Base-by-base conservation (phyloP, 2,329 filamentous ascomycete species). In the Colletotrichum tofieldiae region DNA sequence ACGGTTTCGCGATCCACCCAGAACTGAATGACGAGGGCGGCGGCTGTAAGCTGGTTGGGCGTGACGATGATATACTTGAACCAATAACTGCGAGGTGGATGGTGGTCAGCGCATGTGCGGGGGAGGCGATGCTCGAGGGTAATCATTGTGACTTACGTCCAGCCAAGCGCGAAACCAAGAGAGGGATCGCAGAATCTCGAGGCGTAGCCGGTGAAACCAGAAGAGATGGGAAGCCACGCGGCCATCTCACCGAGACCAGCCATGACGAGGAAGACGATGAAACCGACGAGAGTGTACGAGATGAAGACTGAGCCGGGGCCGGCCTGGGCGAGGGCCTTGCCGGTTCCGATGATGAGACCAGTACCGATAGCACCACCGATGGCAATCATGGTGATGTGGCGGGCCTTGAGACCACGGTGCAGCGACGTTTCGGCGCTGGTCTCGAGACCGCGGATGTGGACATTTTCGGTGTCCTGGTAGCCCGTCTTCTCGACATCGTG, bases 61-160 rank as follows among this genome's bases (percentile, higher is more conserved):
- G 93, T 95, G 61, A 93, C 89, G 77, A 97, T 95, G 79, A 96
- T 93, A 81, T 96, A 96, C 90, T 95, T 88, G 83, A 91, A 88
- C 88, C 90, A 93, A 76, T 88, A 88, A 52, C 86, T 87, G 67
- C 7, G 39, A 35, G 14, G 58, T 11, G 79, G 93, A 80, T 96
- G 96, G 89, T 95, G 87, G 82, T 91, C 88, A 88, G 90, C 93
- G 76, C 87, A 87, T 43, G 84, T 86, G 65, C 2, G 45, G 18
- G 20, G 11, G 59, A 39, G 12, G 16, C 20, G 6, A 18, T 23
- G 20, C 16, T 41, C 9, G 49, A 29, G 23, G 2, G 14, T 16
- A 1, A 29, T 51, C 8, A 14, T 20, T 45, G 26, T 16, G 9
- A 86, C 85, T 82, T 83, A 93, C 87, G 86, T 91, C 86, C 89